phyloP scores from a whole-genome alignment of 225 moss, liverwort and hornwort genomes.

The Polytrichum commune region DNA sequence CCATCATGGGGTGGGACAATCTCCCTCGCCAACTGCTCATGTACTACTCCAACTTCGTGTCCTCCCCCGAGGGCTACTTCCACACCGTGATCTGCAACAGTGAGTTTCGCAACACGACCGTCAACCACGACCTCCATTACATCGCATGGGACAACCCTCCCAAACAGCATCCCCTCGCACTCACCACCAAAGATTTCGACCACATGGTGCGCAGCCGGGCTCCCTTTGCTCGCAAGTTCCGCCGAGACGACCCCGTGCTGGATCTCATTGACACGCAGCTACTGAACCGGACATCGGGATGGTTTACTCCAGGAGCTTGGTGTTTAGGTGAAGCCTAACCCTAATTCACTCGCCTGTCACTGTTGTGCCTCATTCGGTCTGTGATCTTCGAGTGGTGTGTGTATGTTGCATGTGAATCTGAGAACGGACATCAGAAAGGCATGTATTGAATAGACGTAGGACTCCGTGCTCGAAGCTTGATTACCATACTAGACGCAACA shows the following conservation, averaged over 20 bases:
- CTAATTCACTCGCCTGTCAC: neutral
- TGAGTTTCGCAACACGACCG: slow-evolving; percentile 60
- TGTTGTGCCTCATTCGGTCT: neutral
- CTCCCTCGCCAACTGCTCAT: slow-evolving; percentile 52
- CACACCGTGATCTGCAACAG: slow-evolving; percentile 66
- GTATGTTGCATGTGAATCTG: too few species aligned
- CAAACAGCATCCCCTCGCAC: slow-evolving; percentile 53
- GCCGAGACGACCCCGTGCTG: slow-evolving; percentile 39
- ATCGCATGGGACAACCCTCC: slow-evolving; percentile 71
- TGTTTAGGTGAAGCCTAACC: slow-evolving; percentile 16
- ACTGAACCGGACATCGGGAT: slow-evolving; percentile 35
- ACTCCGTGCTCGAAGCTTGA: neutral
- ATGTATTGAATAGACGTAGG: neutral
- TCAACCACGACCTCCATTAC: slow-evolving; percentile 61
- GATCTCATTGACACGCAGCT: slow-evolving; percentile 42
- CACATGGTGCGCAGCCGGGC: slow-evolving; percentile 54
- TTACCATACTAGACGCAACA: too few species aligned
- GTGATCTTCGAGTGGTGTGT: too few species aligned
- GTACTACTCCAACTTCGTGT: slow-evolving; percentile 71
- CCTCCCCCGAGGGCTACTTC: slow-evolving; percentile 67
- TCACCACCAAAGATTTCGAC: slow-evolving; percentile 27
- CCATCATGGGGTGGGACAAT: slow-evolving; percentile 62
- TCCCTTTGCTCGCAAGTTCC: slow-evolving; percentile 58
- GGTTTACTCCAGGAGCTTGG: slow-evolving; percentile 55
- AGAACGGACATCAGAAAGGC: too few species aligned